Base-by-base conservation (phyloP, 352 stramenopile genomes). In the Globisporangium heterothallicum region DNA sequence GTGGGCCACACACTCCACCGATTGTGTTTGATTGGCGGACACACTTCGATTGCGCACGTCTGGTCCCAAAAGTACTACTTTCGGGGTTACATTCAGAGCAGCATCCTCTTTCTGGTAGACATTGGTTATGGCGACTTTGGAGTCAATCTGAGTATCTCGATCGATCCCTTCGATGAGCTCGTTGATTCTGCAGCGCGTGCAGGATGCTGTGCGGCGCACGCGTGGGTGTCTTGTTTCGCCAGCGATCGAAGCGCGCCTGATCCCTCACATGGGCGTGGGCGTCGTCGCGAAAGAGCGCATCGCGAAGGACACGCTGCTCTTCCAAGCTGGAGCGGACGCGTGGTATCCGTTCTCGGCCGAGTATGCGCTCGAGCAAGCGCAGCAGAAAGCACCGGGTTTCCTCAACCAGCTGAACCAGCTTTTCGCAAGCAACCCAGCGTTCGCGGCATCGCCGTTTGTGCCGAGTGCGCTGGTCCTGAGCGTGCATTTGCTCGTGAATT, bases 341-440 rank as follows among this genome's bases (percentile, higher is more conserved):
- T 94, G 79, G 84, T 74, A 74, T 24, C 75, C 82, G 3, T 85
- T 92, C 53, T 94, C 84, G n/a, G 73, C 84, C 16, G 73, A 87
- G 43, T 68, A 44, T 50, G 84, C 84, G 1, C 62, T 87, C 32
- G 67, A 79, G 30, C 63, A 78, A 53, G 76, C 79, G 26, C 72
- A 78, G 42, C 60, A 64, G 22, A 80, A 89, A 49, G 78, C 81
- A 1, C 78, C 81, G 19, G 70, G 65, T 9, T 88, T 94, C 41
- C 49, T 92, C 25, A 48, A 45, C 4, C 81, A 86, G 50, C 47
- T 89, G 25, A 63, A 84, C 12, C 59, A 70, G 38, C 61, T 90
- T 3, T 38, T 90, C 12, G 44, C 58, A 0, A 66, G 64, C 16
- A 74, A 68, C 12, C 53, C 40, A 13, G 19, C 58, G 4, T 53